phyloP scores from a whole-genome alignment of 257 asterid genomes.

The Dorcoceras hygrometricum region DNA sequence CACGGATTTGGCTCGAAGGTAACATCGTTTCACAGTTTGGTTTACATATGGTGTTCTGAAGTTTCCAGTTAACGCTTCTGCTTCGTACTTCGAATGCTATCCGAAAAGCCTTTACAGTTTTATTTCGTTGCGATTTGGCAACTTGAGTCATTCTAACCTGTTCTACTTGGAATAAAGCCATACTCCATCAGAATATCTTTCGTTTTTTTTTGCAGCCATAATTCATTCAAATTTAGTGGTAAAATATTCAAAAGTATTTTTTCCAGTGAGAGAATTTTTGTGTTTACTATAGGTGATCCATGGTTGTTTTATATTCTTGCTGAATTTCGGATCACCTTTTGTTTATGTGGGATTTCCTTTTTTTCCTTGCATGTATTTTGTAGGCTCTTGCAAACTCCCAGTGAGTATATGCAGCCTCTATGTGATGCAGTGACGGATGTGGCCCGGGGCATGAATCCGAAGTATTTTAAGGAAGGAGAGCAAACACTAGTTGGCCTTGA shows the following conservation, averaged over 20 bases:
- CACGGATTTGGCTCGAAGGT: conserved; percentile 88
- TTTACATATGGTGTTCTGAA: background rate
- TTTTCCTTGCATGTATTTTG: conserved; percentile 23
- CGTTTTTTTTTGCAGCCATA: too few relatives aligned
- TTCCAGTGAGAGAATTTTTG: too few relatives aligned
- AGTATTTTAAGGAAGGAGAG: conserved; percentile 91
- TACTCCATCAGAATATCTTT: too few relatives aligned
- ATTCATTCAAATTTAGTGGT: too few relatives aligned
- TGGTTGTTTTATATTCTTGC: too few relatives aligned
- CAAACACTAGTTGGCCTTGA: conserved; percentile 85
- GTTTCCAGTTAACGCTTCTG: background rate
- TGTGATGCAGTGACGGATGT: conserved; percentile 79
- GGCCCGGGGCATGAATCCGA: conserved; percentile 56
- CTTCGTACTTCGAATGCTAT: too few relatives aligned
- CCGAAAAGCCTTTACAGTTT: too few relatives aligned
- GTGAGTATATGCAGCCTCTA: conserved; percentile 90
- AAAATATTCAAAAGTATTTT: background rate
- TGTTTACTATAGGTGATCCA: background rate
- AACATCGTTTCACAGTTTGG: background rate
- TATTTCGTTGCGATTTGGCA: too few relatives aligned
- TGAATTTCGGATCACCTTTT: background rate
- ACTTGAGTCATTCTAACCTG: too few relatives aligned
- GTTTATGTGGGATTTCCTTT: background rate
- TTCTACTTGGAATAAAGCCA: too few relatives aligned
- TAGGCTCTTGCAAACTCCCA: conserved; percentile 84